phyloP scores from a whole-genome alignment of 441 rosid genomes.

The Populus tomentosa region DNA sequence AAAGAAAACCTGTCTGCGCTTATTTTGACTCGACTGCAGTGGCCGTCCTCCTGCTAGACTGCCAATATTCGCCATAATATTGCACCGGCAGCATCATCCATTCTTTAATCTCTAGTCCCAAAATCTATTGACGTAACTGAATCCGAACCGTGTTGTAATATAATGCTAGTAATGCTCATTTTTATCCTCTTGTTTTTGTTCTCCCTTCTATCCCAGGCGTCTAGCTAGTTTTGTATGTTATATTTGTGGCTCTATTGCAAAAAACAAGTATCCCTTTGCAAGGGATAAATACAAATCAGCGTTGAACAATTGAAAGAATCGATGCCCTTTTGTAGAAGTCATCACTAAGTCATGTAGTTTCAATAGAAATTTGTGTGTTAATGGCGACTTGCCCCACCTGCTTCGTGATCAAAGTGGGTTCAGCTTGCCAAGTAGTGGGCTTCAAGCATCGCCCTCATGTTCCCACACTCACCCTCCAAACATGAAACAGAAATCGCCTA shows the following conservation, averaged over 20 bases:
- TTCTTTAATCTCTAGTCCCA: background rate
- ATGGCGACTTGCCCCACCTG: background rate
- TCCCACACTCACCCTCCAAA: background rate
- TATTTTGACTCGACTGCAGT: conserved; percentile 6
- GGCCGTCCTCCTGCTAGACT: background rate
- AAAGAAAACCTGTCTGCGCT: background rate
- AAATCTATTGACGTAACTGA: background rate
- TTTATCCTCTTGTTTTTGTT: background rate
- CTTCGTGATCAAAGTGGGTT: background rate
- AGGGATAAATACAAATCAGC: background rate
- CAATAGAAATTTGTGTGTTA: background rate
- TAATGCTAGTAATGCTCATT: background rate
- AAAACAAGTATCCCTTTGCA: background rate
- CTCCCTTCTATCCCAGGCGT: background rate
- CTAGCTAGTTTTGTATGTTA: background rate
- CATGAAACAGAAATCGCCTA: background rate
- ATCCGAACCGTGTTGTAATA: background rate
- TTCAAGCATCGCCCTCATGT: background rate
- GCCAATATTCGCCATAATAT: background rate
- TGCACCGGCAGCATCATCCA: conserved; percentile 10
- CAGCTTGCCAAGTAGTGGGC: background rate
- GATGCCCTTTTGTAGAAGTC: background rate
- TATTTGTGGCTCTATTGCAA: background rate
- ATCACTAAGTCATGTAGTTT: no score
- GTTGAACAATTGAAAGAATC: background rate